Conservation (phyloP, 441 rosid genomes). For the Gossypium gossypioides region DNA sequence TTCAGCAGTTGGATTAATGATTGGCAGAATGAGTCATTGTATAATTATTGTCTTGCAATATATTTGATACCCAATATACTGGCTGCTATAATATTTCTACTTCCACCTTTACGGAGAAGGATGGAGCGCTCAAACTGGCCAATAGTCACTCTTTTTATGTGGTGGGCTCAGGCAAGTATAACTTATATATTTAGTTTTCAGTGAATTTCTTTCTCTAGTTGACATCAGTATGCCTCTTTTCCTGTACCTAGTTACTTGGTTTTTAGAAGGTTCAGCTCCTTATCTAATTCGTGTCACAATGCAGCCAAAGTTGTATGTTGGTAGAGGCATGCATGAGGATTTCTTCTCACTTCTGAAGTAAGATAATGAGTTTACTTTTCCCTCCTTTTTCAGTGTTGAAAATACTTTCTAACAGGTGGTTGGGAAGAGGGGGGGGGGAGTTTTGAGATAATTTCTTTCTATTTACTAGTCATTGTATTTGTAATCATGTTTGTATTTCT, state of each 20-base stretch:
- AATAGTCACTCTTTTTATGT: conserved; percentile 66
- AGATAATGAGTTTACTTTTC: conserved; percentile 20
- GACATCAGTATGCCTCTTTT: not conserved
- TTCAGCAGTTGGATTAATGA: conserved; percentile 55
- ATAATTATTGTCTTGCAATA: conserved; percentile 67
- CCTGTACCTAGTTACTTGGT: not conserved
- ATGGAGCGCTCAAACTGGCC: conserved; percentile 86
- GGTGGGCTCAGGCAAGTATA: conserved; percentile 98
- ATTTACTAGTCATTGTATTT: not conserved
- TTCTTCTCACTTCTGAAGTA: conserved; percentile 59
- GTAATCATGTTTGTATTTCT: not conserved
- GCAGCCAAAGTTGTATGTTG: conserved; percentile 72
- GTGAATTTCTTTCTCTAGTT: not conserved
- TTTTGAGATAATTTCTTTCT: not conserved
- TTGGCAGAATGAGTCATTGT: conserved; percentile 62
- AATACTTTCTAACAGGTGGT: not conserved
- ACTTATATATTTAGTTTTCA: not conserved
- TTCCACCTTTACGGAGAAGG: conserved; percentile 67
- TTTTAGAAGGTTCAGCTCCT: not conserved
- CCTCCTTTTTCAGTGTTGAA: not conserved
- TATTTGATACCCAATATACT: conserved; percentile 74
- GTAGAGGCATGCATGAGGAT: conserved; percentile 92
- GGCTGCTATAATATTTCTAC: conserved; percentile 63
- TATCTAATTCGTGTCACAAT: not conserved
- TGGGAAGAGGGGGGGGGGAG: not conserved